Evolutionary conservation across 2,329 filamentous ascomycete genomes (phyloP).

Genomic region (Aureobasidium sp.): DNA sequence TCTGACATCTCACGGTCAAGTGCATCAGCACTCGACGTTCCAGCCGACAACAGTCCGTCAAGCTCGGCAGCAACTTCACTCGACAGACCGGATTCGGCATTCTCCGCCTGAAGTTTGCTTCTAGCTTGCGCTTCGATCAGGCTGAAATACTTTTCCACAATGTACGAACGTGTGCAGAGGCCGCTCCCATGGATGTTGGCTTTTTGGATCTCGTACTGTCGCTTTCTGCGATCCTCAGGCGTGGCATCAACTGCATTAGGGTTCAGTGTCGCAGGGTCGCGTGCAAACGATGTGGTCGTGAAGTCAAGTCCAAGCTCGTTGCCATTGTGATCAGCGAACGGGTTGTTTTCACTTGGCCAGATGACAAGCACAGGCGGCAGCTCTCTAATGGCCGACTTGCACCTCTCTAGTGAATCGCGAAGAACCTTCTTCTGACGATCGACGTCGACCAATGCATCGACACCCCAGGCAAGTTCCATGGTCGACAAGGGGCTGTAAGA

Average conservation of each 20-base stretch:
- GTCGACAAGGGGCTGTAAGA: conserved; percentile 73
- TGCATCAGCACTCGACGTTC: conserved; percentile 18
- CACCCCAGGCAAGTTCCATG: conserved; percentile 76
- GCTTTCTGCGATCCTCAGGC: conserved; percentile 35
- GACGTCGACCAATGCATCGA: conserved; percentile 68
- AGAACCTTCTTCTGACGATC: conserved; percentile 68
- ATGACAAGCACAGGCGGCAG: conserved; percentile 64
- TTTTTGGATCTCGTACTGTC: conserved; percentile 86
- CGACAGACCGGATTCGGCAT: conserved; percentile 30
- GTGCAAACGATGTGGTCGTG: conserved; percentile 22
- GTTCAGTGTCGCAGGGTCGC: conserved; percentile 25
- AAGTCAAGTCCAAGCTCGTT: conserved; percentile 23
- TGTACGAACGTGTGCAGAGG: conserved; percentile 72
- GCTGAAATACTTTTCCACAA: conserved; percentile 80
- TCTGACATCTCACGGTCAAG: conserved; percentile 53
- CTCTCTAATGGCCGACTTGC: conserved; percentile 60
- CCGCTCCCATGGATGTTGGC: conserved; percentile 82
- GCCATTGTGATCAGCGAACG: conserved; percentile 23
- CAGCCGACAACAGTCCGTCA: conserved; percentile 26
- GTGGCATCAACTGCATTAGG: conserved; percentile 26
- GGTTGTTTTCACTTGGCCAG: conserved; percentile 34
- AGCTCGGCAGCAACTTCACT: conserved; percentile 33
- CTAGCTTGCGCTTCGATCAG: conserved; percentile 57
- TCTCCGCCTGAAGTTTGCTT: conserved; percentile 39
- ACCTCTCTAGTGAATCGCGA: conserved; percentile 61